These are phyloP conservation scores for Allium cepa DNA, from an alignment of 106 monocot genomes.

Conservation along the genomic window DNA sequence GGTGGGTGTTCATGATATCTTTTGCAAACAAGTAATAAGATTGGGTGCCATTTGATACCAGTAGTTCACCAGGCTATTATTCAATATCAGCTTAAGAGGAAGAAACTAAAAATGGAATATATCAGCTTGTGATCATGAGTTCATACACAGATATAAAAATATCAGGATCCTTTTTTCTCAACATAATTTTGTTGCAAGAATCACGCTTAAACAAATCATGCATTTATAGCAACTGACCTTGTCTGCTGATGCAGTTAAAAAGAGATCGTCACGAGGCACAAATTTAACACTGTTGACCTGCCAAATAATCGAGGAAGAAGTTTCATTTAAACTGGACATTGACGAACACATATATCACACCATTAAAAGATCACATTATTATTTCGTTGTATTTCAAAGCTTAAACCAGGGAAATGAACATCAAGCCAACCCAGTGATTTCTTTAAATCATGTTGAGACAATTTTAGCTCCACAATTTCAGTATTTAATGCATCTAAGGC, in stretches of 20 bases:
- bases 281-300: slow-evolving; percentile 95
- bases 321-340: too few relatives aligned
- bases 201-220: background rate
- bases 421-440: background rate
- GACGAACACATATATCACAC: too few relatives aligned
- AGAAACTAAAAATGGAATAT: background rate
- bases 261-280: slow-evolving; percentile 71
- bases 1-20: too few relatives aligned
- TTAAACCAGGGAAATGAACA: background rate
- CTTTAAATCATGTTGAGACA: background rate
- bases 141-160: background rate
- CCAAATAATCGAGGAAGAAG: background rate
- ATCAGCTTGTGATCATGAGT: background rate
- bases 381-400: background rate
- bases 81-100: too few relatives aligned
- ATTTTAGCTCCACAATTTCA: background rate
- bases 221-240: slow-evolving; percentile 47
- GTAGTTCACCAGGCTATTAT: too few relatives aligned
- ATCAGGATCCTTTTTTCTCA: background rate
- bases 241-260: slow-evolving; percentile 86
- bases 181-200: background rate
- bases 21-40: too few relatives aligned
- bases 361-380: too few relatives aligned
- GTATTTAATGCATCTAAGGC: too few relatives aligned
- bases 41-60: too few relatives aligned